These are phyloP conservation scores for Ocimum tenuiflorum DNA, from an alignment of 257 asterid species.

Conservation along the genomic window DNA sequence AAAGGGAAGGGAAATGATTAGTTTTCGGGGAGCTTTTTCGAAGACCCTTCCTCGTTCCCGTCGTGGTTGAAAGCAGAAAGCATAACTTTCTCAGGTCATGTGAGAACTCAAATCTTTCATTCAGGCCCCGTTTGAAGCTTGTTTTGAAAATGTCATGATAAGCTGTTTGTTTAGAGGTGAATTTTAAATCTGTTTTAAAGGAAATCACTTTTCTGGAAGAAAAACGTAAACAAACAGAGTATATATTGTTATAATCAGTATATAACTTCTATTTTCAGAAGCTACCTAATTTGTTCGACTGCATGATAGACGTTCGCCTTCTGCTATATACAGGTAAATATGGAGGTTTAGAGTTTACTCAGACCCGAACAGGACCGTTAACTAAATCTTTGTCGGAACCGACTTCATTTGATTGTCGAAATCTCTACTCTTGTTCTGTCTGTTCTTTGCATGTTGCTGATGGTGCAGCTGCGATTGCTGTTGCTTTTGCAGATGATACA, in stretches of 20 bases:
- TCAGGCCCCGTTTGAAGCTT: too few relatives aligned
- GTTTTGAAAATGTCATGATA: too few relatives aligned
- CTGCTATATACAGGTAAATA: background rate
- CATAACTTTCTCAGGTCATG: slow-evolving; percentile 6
- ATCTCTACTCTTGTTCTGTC: slow-evolving; percentile 35
- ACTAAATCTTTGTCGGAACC: slow-evolving; percentile 31
- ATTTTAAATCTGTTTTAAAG: too few relatives aligned
- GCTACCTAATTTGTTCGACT: slow-evolving; percentile 24
- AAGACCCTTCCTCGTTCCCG: background rate
- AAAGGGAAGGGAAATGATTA: slow-evolving; percentile 27
- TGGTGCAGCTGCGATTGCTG: slow-evolving; percentile 45
- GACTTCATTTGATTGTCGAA: slow-evolving; percentile 33
- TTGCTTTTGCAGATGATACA: slow-evolving; percentile 45
- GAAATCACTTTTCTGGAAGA: too few relatives aligned
- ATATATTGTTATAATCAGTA: background rate
- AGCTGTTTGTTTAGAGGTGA: too few relatives aligned
- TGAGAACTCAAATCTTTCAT: slow-evolving; percentile 5
- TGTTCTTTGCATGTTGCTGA: slow-evolving; percentile 38
- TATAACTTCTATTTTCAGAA: slow-evolving; percentile 11
- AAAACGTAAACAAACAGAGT: too few relatives aligned
- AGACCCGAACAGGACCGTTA: slow-evolving; percentile 30
- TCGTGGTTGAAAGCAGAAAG: background rate
- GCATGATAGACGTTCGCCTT: slow-evolving; percentile 13
- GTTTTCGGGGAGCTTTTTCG: background rate
- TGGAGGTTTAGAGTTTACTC: background rate